Evolutionary conservation across 2,329 filamentous ascomycete genomes (phyloP).

Genomic region (Diaporthe citriasiana): DNA sequence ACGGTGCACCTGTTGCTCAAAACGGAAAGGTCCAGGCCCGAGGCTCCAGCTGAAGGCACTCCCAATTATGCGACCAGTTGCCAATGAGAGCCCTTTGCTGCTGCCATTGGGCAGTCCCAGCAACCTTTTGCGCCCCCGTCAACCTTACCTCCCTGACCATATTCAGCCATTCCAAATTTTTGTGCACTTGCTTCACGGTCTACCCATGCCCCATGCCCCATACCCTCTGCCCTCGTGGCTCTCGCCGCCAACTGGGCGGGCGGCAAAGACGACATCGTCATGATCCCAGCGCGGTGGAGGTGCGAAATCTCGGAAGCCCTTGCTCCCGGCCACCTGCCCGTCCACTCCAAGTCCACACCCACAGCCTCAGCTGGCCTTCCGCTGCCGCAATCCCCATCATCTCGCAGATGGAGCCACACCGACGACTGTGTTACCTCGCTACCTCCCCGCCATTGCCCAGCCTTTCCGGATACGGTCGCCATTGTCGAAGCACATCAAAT

Average conservation of each 20-base stretch:
- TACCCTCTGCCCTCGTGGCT: constrained; percentile 11
- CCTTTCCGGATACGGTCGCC: constrained; percentile 25
- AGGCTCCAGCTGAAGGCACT: constrained; percentile 38
- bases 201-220: constrained; percentile 16
- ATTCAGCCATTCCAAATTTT: constrained; percentile 34
- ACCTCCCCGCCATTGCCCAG: constrained; percentile 13
- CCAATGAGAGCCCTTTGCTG: constrained; percentile 15
- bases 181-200: constrained; percentile 18
- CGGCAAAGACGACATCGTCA: constrained; percentile 29
- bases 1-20: constrained; percentile 33
- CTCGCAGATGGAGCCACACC: neutral
- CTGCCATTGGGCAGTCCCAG: constrained; percentile 29
- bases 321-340: constrained; percentile 23
- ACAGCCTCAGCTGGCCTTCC: constrained; percentile 23
- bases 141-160: neutral
- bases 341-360: constrained; percentile 28
- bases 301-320: constrained; percentile 34
- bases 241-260: constrained; percentile 11
- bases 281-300: constrained; percentile 33
- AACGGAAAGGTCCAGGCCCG: constrained; percentile 39
- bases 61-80: constrained; percentile 10
- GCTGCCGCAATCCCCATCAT: constrained; percentile 10
- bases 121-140: constrained; percentile 34
- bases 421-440: constrained; percentile 25
- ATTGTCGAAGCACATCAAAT: constrained; percentile 39